Evolutionary conservation across 148 eudicot species (phyloP).

Genomic region (Heliosperma pusillum): DNA sequence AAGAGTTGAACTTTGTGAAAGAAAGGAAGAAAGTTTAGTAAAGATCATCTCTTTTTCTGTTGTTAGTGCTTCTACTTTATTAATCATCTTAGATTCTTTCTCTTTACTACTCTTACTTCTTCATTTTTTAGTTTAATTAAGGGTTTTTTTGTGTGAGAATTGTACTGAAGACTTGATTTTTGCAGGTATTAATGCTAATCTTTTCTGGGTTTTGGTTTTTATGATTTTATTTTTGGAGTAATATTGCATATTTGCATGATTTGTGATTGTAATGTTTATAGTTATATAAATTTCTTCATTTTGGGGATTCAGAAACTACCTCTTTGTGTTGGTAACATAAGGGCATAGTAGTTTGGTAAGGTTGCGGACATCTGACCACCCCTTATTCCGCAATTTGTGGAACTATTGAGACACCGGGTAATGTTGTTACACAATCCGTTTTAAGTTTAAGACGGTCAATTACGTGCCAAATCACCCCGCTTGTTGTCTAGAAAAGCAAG

Average conservation of each 20-base stretch:
- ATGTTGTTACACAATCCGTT: too few species aligned
- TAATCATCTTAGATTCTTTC: constrained; percentile 12
- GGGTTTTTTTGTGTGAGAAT: constrained; percentile 10
- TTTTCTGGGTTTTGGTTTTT: not conserved
- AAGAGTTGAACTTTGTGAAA: not conserved
- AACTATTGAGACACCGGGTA: too few species aligned
- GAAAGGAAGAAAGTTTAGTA: not conserved
- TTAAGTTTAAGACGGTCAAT: too few species aligned
- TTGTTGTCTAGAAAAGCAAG: too few species aligned
- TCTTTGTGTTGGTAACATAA: too few species aligned
- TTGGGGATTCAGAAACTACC: too few species aligned
- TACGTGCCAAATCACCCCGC: too few species aligned
- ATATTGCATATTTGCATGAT: not conserved
- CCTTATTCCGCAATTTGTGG: too few species aligned
- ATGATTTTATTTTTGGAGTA: not conserved
- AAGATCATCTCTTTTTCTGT: constrained; percentile 10
- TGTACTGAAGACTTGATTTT: not conserved
- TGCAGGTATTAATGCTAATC: constrained; percentile 22
- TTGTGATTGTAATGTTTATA: not conserved
- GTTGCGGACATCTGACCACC: too few species aligned
- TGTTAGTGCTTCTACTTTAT: constrained; percentile 14
- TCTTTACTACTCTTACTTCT: not conserved
- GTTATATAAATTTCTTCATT: too few species aligned
- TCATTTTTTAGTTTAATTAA: not conserved
- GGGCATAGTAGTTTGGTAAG: too few species aligned